Evolutionary conservation across 2,329 filamentous ascomycete species (phyloP).

Genomic region (Arthrinium phaeospermum): DNA sequence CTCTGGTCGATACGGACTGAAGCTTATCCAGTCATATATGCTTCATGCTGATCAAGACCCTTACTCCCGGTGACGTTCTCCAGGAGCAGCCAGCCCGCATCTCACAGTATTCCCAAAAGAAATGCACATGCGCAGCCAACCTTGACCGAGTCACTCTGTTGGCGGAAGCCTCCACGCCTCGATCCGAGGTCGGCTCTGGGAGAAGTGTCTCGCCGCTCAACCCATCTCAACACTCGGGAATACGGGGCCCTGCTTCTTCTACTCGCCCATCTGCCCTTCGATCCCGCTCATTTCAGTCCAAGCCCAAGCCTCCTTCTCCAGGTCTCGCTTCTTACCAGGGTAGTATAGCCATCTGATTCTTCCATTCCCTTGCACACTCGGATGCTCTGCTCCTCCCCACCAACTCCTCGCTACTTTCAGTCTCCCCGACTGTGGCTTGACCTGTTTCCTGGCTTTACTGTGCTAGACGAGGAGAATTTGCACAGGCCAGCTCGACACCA

Average conservation of each 20-base stretch:
- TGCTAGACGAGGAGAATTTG: neutral
- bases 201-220: constrained; percentile 4
- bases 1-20: neutral
- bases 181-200: constrained; percentile 4
- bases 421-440: neutral
- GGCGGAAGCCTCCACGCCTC: constrained; percentile 1
- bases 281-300: neutral
- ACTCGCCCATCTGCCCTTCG: neutral
- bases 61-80: neutral
- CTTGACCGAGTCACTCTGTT: neutral
- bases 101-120: neutral
- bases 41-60: constrained; percentile 14
- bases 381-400: neutral
- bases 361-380: neutral
- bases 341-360: neutral
- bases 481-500: too few relatives aligned
- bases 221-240: neutral
- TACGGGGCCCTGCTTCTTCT: constrained; percentile 4
- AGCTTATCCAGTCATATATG: constrained; percentile 8
- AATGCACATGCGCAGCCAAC: constrained; percentile 7
- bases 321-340: neutral
- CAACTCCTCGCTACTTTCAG: neutral
- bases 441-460: neutral
- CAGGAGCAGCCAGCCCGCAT: neutral
- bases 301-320: neutral